Conservation (phyloP, 306 rosid species). For the Prunus armeniaca region DNA sequence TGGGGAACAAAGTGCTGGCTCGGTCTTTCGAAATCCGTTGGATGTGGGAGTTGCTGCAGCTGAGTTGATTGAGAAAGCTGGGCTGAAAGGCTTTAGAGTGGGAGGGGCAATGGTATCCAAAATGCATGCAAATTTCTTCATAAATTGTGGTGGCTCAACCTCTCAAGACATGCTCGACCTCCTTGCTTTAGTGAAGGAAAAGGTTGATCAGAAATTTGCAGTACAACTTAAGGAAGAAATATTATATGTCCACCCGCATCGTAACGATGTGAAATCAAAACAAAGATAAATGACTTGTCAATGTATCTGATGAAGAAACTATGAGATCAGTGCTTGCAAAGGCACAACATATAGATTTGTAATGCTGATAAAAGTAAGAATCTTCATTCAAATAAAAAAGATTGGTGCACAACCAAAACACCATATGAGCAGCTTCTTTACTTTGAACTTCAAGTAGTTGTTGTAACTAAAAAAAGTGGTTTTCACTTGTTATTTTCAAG, state of each 20-base stretch:
- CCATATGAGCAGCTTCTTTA: conserved; percentile 1
- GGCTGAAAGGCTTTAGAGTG: conserved; percentile 32
- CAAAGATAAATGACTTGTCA: neutral
- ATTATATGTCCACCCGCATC: neutral
- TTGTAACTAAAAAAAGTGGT: neutral
- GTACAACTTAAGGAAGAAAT: conserved; percentile 29
- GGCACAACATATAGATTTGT: neutral
- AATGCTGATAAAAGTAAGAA: neutral
- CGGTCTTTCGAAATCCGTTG: conserved; percentile 29
- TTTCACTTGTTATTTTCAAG: conserved; percentile 59
- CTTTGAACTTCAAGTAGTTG: neutral
- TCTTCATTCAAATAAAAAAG: neutral
- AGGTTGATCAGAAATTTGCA: conserved; percentile 25
- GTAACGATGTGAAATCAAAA: neutral
- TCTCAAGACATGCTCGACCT: conserved; percentile 39
- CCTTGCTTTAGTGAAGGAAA: conserved; percentile 26
- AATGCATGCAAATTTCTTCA: conserved; percentile 29
- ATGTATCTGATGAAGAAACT: conserved; percentile 13
- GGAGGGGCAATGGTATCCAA: conserved; percentile 34
- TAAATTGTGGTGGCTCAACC: conserved; percentile 25
- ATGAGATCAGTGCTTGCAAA: conserved; percentile 4
- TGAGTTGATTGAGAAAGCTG: conserved; percentile 24
- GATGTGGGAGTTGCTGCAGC: conserved; percentile 21
- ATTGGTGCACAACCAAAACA: neutral
- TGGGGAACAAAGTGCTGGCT: conserved; percentile 29